Percentiles rank a stretch among this genome's conserved stretches.
Conservation (phyloP, 768 basidiomycete genomes). For the Tulasnella sp. region DNA sequence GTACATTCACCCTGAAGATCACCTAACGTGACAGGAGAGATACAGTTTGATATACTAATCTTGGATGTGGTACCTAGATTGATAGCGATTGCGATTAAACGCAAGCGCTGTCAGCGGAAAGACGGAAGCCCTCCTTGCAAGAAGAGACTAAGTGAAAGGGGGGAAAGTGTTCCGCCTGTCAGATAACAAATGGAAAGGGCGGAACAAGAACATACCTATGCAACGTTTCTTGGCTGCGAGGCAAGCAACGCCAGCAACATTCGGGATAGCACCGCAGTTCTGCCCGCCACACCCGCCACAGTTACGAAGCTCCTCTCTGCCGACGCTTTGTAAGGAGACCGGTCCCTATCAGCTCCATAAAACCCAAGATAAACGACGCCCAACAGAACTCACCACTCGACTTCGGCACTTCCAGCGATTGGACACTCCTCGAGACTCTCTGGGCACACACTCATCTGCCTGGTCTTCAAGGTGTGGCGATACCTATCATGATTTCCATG, state of each 20-base stretch:
- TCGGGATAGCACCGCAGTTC: conserved; percentile 59
- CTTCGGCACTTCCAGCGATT: conserved; percentile 36
- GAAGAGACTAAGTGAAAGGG: neutral
- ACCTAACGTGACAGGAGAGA: too few relatives aligned
- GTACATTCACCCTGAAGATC: too few relatives aligned
- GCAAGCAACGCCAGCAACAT: conserved; percentile 65
- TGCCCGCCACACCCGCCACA: conserved; percentile 66
- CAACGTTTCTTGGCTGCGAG: conserved; percentile 29
- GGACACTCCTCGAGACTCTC: conserved; percentile 47
- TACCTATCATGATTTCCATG: conserved; percentile 13
- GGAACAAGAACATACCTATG: neutral
- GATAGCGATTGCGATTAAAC: neutral
- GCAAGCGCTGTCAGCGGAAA: neutral
- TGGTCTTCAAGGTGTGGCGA: conserved; percentile 28
- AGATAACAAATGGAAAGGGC: neutral
- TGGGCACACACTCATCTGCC: conserved; percentile 37
- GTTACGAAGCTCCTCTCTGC: conserved; percentile 51
- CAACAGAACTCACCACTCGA: conserved; percentile 37
- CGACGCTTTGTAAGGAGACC: conserved; percentile 30
- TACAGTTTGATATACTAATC: too few relatives aligned
- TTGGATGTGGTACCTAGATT: too few relatives aligned
- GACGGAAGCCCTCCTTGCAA: neutral
- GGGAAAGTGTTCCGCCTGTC: neutral
- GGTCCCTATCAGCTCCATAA: neutral
- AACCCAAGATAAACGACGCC: too few relatives aligned